Percentiles rank a stretch among this genome's conserved stretches.
These are phyloP conservation scores for Cyclotella cryptica DNA, from an alignment of 108 stramenopile species.

Conservation along the genomic window DNA sequence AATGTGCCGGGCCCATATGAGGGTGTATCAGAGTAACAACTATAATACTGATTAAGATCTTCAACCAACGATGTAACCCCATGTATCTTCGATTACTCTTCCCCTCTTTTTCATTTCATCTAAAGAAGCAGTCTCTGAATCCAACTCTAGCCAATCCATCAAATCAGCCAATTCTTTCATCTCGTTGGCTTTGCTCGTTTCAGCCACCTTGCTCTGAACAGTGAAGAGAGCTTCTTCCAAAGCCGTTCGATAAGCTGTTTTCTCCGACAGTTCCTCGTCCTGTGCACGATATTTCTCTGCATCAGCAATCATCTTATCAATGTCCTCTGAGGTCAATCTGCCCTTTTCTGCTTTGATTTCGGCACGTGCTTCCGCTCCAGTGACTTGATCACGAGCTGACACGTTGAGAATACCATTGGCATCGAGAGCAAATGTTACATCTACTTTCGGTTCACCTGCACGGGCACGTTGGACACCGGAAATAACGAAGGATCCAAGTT, in stretches of 20 bases:
- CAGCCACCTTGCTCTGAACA: constrained; percentile 61
- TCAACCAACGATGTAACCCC: constrained; percentile 43
- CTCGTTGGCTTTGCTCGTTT: constrained; percentile 63
- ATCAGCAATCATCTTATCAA: constrained; percentile 92
- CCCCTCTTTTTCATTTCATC: constrained; percentile 80
- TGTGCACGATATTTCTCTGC: constrained; percentile 91
- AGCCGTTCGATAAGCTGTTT: constrained; percentile 68
- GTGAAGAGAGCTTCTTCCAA: constrained; percentile 83
- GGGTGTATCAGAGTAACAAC: too few relatives aligned
- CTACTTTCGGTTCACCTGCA: constrained; percentile 85
- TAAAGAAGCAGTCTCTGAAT: constrained; percentile 69
- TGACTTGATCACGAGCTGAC: constrained; percentile 86
- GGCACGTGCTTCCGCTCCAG: constrained; percentile 87
- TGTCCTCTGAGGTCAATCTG: constrained; percentile 83
- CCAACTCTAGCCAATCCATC: constrained; percentile 85
- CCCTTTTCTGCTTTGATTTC: constrained; percentile 92
- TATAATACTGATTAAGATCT: background rate
- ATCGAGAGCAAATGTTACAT: constrained; percentile 82
- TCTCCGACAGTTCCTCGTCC: constrained; percentile 81
- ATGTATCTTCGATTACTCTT: constrained; percentile 67
- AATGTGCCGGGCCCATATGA: too few relatives aligned
- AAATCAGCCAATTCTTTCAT: constrained; percentile 69
- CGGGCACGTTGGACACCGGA: constrained; percentile 81
- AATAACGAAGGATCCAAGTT: constrained; percentile 85
- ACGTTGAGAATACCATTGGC: constrained; percentile 94